These are phyloP conservation scores for Malus domestica DNA, from an alignment of 306 rosid genomes.

Conservation along the genomic window DNA sequence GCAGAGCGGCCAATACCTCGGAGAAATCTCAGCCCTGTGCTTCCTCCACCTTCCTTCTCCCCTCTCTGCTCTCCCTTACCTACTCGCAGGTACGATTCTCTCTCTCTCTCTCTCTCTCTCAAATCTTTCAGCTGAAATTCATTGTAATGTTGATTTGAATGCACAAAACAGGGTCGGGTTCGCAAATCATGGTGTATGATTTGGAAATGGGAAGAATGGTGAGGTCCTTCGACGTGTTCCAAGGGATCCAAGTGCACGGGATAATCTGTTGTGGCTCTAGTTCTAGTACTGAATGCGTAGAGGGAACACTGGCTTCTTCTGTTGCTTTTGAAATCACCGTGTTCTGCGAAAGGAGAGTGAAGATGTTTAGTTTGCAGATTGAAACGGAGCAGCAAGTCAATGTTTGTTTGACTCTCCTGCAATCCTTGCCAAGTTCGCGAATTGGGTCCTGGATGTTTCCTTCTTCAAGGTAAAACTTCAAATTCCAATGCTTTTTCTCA, in stretches of 20 bases:
- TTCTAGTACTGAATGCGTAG: neutral
- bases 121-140: neutral
- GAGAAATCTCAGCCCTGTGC: constrained; percentile 88
- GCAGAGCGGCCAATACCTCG: constrained; percentile 61
- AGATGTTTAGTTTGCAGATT: constrained; percentile 39
- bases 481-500: too few species aligned
- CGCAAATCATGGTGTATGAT: constrained; percentile 53
- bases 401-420: constrained; percentile 28
- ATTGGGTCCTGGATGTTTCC: constrained; percentile 87
- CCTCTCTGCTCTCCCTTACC: constrained; percentile 53
- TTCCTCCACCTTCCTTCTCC: constrained; percentile 56
- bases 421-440: constrained; percentile 55
- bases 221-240: constrained; percentile 50
- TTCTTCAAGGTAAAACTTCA: constrained; percentile 53
- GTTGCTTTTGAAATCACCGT: constrained; percentile 34
- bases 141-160: neutral
- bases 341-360: constrained; percentile 74
- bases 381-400: constrained; percentile 18
- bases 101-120: neutral
- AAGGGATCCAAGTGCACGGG: constrained; percentile 94
- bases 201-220: constrained; percentile 44
- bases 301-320: neutral
- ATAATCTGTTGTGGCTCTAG: constrained; percentile 21
- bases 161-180: constrained; percentile 59
- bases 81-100: constrained; percentile 47